Evolutionary conservation across 345 rosid species (phyloP), one percentile per base, ranked within the genome.

Genomic region (Erodium maritimum): DNA sequence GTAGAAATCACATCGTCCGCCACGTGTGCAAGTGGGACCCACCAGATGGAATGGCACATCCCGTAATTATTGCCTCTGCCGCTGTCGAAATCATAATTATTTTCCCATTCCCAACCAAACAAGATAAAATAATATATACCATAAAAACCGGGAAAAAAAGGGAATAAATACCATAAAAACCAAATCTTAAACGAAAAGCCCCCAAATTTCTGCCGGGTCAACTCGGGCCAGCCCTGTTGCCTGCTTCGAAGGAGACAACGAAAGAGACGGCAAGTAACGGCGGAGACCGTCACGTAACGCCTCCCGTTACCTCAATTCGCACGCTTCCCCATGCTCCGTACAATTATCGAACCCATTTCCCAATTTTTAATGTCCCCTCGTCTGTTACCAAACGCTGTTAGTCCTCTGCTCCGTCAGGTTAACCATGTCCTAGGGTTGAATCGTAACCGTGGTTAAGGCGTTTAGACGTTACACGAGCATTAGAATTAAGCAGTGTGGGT

Each of bases 201-300:
- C 81, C 79, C 58, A 74, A 72, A 63, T 73, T 11, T 78, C 73
- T 77, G 68, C 68, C 72, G 74, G 82, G 73, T 70, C 76, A 74
- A 73, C 66, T 71, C 67, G 69, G 71, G 78, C 86, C 73, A 82
- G 17, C 76, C 61, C 55, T 76, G 86, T 80, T 83, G 82, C 87
- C 79, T 78, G 81, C 73, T 66, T 62, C 75, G 80, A 75, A 82
- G 79, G 81, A 82, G 73, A 82, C 86, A 80, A 73, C 58, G 64
- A 73, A 58, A 73, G 64, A 64, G 79, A 78, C 84, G 81, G 80
- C 71, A 65, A 23, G 50, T 55, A 75, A 75, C 84, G 78, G 65
- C 58, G 61, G 63, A 70, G 72, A 10, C 17, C 54, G 55, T 12
- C 52, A 24, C 21, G 6, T 18, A 64, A 64, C 56, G 61, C 18